phyloP scores from a whole-genome alignment of 148 eudicot species.

The Fagopyrum tataricum region DNA sequence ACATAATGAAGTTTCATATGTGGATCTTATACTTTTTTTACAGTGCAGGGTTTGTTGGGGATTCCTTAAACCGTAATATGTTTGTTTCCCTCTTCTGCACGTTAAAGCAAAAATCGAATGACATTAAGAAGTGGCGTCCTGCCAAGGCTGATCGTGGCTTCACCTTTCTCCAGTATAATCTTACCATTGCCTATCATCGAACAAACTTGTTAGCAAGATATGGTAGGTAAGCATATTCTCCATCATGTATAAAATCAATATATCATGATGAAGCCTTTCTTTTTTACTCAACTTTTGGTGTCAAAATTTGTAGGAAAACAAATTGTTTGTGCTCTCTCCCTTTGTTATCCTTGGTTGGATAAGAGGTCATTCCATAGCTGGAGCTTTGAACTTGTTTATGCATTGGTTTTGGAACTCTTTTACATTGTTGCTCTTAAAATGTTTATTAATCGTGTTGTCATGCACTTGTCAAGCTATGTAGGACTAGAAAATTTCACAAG shows the following conservation, averaged over 20 bases:
- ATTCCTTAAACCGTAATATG: slow-evolving; percentile 95
- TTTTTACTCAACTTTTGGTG: neutral
- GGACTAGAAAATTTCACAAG: neutral
- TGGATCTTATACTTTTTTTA: slow-evolving; percentile 24
- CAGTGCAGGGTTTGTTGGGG: slow-evolving; percentile 97
- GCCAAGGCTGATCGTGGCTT: slow-evolving; percentile 91
- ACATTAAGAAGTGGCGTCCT: slow-evolving; percentile 97
- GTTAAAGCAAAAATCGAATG: slow-evolving; percentile 50
- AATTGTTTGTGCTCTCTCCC: neutral
- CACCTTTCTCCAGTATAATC: slow-evolving; percentile 82
- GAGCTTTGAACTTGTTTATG: slow-evolving; percentile 2
- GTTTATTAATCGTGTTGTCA: neutral
- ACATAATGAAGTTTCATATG: neutral
- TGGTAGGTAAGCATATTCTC: slow-evolving; percentile 83
- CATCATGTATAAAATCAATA: neutral
- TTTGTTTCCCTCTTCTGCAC: slow-evolving; percentile 88
- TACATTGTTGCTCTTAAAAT: neutral
- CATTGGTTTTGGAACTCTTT: neutral
- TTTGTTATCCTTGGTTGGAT: neutral
- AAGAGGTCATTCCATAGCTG: neutral
- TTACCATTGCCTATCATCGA: slow-evolving; percentile 88
- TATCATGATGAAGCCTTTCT: neutral
- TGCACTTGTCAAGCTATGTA: slow-evolving; percentile 9
- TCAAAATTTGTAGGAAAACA: neutral
- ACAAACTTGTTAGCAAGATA: slow-evolving; percentile 84